A percentile compares a stretch with the other conserved stretches of the same genome.
Conservation (phyloP, 106 monocot species). For the Dendrobium officinale region DNA sequence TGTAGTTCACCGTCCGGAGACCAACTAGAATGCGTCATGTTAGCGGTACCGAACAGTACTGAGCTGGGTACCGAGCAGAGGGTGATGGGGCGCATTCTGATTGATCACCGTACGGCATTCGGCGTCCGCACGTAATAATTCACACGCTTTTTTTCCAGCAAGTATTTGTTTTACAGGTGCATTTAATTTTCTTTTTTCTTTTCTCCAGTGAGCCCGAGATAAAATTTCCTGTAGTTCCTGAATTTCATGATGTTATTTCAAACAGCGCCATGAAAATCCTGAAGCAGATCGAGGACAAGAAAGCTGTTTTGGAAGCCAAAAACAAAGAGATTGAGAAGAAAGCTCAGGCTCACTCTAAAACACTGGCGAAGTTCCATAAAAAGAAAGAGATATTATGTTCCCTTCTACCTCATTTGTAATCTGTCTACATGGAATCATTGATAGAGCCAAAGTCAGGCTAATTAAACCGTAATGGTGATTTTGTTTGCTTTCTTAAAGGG, state of each 20-base stretch:
- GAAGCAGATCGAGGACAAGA: conserved; percentile 19
- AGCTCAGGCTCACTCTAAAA: conserved; percentile 10
- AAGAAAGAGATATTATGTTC: not conserved
- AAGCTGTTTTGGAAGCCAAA: not conserved
- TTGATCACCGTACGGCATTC: too few relatives aligned
- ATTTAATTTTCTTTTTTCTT: not conserved
- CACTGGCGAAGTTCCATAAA: conserved; percentile 8
- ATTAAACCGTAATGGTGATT: not conserved
- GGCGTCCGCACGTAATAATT: too few relatives aligned
- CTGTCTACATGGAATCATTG: too few relatives aligned
- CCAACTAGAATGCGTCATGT: too few relatives aligned
- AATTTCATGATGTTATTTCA: not conserved
- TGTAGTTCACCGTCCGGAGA: too few relatives aligned
- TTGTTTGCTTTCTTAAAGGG: too few relatives aligned
- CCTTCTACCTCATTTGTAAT: too few relatives aligned
- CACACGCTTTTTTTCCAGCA: too few relatives aligned
- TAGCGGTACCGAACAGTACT: too few relatives aligned
- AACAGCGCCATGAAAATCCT: not conserved
- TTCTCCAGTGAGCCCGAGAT: conserved; percentile 24
- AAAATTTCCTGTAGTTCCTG: conserved; percentile 8
- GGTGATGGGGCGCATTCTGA: too few relatives aligned
- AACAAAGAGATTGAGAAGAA: conserved; percentile 5
- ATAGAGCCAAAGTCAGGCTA: too few relatives aligned
- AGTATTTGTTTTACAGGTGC: not conserved
- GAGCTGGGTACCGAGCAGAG: too few relatives aligned